Percentiles rank a stretch among this genome's conserved stretches.
Conservation (phyloP, 495 filamentous ascomycete species). For the Cudoniella acicularis region DNA sequence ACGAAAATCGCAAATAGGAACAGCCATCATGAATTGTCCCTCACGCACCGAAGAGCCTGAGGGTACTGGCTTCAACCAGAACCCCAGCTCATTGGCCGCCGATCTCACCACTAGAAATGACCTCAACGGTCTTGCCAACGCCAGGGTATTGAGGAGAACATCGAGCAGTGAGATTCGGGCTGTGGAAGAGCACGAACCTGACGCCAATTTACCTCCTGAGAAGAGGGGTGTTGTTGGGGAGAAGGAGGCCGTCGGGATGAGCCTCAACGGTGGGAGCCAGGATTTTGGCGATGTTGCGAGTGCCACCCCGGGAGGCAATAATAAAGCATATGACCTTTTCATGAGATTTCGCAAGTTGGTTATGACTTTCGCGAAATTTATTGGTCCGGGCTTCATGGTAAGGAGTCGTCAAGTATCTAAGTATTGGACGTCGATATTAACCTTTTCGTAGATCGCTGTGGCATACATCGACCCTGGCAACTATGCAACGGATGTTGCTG, state of each 20-base stretch:
- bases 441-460: slow-evolving; percentile 26
- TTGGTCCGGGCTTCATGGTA: slow-evolving; percentile 81
- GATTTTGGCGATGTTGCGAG: slow-evolving; percentile 1
- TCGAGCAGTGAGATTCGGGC: slow-evolving; percentile 25
- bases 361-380: slow-evolving; percentile 66
- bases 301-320: background rate
- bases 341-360: slow-evolving; percentile 36
- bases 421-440: too few relatives aligned
- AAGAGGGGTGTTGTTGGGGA: background rate
- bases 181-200: slow-evolving; percentile 14
- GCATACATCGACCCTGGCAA: slow-evolving; percentile 77
- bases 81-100: slow-evolving; percentile 40
- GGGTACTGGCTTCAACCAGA: slow-evolving; percentile 55
- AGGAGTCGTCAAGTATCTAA: slow-evolving; percentile 14
- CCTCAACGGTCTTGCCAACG: slow-evolving; percentile 54
- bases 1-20: too few relatives aligned
- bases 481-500: slow-evolving; percentile 80
- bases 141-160: slow-evolving; percentile 37
- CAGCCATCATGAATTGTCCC: slow-evolving; percentile 58
- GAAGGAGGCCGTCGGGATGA: slow-evolving; percentile 1
- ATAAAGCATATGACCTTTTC: slow-evolving; percentile 8
- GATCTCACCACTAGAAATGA: slow-evolving; percentile 57
- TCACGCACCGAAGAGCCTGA: slow-evolving; percentile 49
- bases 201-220: slow-evolving; percentile 14
- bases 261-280: slow-evolving; percentile 13